These are phyloP conservation scores for Penicillium sp. DNA, from an alignment of 2,329 filamentous ascomycete genomes.

Conservation along the genomic window DNA sequence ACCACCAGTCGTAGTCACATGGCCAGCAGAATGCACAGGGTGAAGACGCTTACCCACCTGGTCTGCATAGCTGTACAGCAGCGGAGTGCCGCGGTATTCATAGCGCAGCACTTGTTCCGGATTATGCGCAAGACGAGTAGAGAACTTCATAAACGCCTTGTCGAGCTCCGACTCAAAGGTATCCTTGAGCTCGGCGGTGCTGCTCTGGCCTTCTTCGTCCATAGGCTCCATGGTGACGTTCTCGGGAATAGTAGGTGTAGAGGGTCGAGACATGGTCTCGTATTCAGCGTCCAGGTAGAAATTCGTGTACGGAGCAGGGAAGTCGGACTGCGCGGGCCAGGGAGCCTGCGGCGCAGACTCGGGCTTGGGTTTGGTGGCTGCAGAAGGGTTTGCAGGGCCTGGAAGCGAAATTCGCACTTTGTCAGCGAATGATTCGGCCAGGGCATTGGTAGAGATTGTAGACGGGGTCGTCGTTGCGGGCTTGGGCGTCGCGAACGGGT, in stretches of 20 bases:
- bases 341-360: slow-evolving; percentile 54
- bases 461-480: slow-evolving; percentile 32
- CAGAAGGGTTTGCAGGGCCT: slow-evolving; percentile 28
- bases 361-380: slow-evolving; percentile 26
- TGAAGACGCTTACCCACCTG: slow-evolving; percentile 62
- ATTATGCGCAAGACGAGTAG: slow-evolving; percentile 71
- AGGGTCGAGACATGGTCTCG: slow-evolving; percentile 66
- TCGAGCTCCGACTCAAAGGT: slow-evolving; percentile 72
- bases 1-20: slow-evolving; percentile 25
- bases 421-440: slow-evolving; percentile 70
- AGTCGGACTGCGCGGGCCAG: slow-evolving; percentile 65
- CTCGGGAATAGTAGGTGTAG: slow-evolving; percentile 47
- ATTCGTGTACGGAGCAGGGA: slow-evolving; percentile 66
- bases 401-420: slow-evolving; percentile 55
- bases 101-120: slow-evolving; percentile 78
- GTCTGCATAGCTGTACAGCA: slow-evolving; percentile 78
- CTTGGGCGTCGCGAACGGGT: slow-evolving; percentile 56
- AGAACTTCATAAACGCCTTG: slow-evolving; percentile 72
- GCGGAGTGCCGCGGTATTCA: slow-evolving; percentile 65
- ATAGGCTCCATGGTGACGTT: slow-evolving; percentile 44
- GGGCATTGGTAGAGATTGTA: slow-evolving; percentile 53
- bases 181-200: slow-evolving; percentile 54
- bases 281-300: slow-evolving; percentile 88
- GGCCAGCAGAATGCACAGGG: slow-evolving; percentile 21
- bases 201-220: slow-evolving; percentile 31